These are phyloP conservation scores for Aplosporella prunicola DNA, from an alignment of 2,329 filamentous ascomycete genomes.

Conservation along the genomic window DNA sequence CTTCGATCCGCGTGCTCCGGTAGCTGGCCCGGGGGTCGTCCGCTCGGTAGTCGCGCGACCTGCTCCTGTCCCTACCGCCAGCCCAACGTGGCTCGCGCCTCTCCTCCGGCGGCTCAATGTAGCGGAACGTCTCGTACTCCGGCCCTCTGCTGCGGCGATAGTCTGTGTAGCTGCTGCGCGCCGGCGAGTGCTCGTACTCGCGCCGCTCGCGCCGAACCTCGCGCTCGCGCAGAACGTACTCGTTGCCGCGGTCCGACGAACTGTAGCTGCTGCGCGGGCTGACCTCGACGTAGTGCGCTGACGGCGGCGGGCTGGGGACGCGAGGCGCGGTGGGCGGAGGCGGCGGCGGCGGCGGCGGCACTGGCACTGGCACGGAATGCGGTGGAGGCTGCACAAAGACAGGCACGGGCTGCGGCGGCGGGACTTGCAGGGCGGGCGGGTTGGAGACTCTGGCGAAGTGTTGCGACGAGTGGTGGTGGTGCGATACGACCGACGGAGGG, in stretches of 20 bases:
- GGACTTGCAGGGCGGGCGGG: constrained; percentile 20
- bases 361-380: no score
- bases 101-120: constrained; percentile 32
- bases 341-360: constrained; percentile 21
- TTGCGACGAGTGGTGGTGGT: constrained; percentile 14
- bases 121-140: constrained; percentile 38
- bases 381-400: constrained; percentile 28
- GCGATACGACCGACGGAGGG: constrained; percentile 12
- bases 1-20: constrained; percentile 24
- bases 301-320: constrained; percentile 13
- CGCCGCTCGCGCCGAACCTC: constrained; percentile 32
- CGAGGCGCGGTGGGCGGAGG: constrained; percentile 21
- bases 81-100: constrained; percentile 18
- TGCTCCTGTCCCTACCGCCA: constrained; percentile 22
- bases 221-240: constrained; percentile 36
- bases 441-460: constrained; percentile 9
- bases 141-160: constrained; percentile 15
- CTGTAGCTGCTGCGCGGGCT: constrained; percentile 23
- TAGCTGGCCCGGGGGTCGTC: constrained; percentile 19
- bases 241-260: no score
- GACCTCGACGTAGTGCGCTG: constrained; percentile 37
- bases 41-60: constrained; percentile 19
- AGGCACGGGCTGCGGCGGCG: constrained; percentile 32
- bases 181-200: constrained; percentile 23
- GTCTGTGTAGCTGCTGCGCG: constrained; percentile 18